A percentile compares a stretch with the other conserved stretches of the same genome.
Evolutionary conservation across 2,329 filamentous ascomycete species (phyloP).

Genomic region (Botrytis squamosa): DNA sequence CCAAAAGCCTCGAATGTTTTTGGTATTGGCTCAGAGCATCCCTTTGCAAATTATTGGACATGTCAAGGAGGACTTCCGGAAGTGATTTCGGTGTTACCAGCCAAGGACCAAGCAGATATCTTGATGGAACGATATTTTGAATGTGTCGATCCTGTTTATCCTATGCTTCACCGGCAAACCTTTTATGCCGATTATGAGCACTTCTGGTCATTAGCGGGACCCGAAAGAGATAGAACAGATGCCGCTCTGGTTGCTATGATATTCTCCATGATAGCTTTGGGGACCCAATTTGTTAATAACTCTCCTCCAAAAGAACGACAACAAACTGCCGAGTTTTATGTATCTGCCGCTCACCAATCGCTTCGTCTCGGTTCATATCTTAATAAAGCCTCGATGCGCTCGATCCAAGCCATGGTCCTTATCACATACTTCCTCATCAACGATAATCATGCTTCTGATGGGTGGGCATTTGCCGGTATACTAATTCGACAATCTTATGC

Average conservation of each 20-base stretch:
- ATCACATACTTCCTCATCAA: slow-evolving; percentile 83
- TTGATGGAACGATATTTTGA: slow-evolving; percentile 64
- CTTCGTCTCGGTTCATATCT: slow-evolving; percentile 74
- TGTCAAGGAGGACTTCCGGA: slow-evolving; percentile 72
- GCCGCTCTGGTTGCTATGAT: slow-evolving; percentile 69
- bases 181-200: slow-evolving; percentile 78
- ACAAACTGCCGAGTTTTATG: slow-evolving; percentile 78
- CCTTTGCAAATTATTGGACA: slow-evolving; percentile 84
- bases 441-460: slow-evolving; percentile 79
- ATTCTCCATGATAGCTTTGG: slow-evolving; percentile 75
- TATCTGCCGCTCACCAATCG: slow-evolving; percentile 75
- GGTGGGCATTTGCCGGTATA: slow-evolving; percentile 79
- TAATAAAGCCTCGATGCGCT: slow-evolving; percentile 69
- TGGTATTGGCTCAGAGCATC: slow-evolving; percentile 75
- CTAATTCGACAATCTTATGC: slow-evolving; percentile 76
- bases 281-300: slow-evolving; percentile 68
- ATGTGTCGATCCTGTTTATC: slow-evolving; percentile 76
- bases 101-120: slow-evolving; percentile 73
- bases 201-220: slow-evolving; percentile 64
- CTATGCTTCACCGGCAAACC: slow-evolving; percentile 72
- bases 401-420: slow-evolving; percentile 79
- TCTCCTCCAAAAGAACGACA: slow-evolving; percentile 60
- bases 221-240: slow-evolving; percentile 61
- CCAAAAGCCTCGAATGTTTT: slow-evolving; percentile 75
- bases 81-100: slow-evolving; percentile 72